These are phyloP conservation scores for Panus rudis DNA, from an alignment of 768 basidiomycete genomes.

Conservation along the genomic window DNA sequence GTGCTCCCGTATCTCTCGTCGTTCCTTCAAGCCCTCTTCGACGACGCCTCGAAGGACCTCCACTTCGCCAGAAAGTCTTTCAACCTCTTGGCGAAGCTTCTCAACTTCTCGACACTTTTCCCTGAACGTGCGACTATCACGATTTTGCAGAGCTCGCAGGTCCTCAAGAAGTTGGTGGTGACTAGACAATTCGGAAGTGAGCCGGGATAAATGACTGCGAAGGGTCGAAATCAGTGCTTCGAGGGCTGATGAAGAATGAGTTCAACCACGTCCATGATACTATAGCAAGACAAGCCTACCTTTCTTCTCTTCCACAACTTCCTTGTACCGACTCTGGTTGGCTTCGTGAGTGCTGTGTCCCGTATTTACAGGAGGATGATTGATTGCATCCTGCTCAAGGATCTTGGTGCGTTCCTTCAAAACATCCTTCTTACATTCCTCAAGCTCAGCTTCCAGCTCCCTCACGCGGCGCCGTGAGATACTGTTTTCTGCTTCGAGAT, in stretches of 20 bases:
- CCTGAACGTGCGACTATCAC: slow-evolving; percentile 48
- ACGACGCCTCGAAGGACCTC: slow-evolving; percentile 82
- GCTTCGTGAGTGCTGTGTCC: slow-evolving; percentile 8
- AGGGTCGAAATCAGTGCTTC: slow-evolving; percentile 74
- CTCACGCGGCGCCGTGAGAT: slow-evolving; percentile 76
- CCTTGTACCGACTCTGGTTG: slow-evolving; percentile 47
- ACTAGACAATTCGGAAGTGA: slow-evolving; percentile 74
- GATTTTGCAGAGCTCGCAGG: slow-evolving; percentile 54
- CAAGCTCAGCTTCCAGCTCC: slow-evolving; percentile 83
- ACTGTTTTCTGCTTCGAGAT: slow-evolving; percentile 76
- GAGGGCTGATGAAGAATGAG: slow-evolving; percentile 44
- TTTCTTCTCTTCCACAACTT: slow-evolving; percentile 85
- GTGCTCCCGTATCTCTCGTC: slow-evolving; percentile 48
- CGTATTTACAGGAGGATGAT: slow-evolving; percentile 19
- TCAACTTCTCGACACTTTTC: slow-evolving; percentile 64
- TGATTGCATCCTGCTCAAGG: slow-evolving; percentile 46
- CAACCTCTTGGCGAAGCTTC: slow-evolving; percentile 66
- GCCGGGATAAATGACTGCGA: slow-evolving; percentile 65
- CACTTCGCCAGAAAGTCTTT: slow-evolving; percentile 77
- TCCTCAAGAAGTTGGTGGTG: slow-evolving; percentile 67
- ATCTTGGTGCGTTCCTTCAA: slow-evolving; percentile 60
- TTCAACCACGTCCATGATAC: background rate
- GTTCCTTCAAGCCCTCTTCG: slow-evolving; percentile 76
- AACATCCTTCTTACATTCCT: slow-evolving; percentile 76
- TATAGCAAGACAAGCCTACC: slow-evolving; percentile 37